phyloP scores from a whole-genome alignment of 768 basidiomycete species.

The Termitomyces sp. region DNA sequence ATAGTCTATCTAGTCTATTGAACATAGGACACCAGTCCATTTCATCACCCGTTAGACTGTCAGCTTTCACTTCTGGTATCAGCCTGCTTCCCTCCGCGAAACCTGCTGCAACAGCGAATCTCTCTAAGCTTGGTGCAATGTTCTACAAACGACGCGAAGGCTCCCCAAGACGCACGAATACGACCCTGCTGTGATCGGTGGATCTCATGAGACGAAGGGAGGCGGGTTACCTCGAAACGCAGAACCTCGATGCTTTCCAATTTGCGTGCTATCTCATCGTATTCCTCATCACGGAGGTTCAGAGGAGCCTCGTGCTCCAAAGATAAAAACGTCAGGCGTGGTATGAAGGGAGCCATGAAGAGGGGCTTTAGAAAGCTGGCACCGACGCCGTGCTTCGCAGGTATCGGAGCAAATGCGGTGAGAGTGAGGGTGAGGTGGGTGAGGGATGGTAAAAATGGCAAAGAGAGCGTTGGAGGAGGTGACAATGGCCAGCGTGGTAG shows the following conservation, averaged over 20 bases:
- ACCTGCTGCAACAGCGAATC: no score
- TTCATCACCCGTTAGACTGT: no score
- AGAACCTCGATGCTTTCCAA: background rate
- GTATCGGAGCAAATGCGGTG: background rate
- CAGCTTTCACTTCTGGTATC: no score
- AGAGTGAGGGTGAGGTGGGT: conserved; percentile 5
- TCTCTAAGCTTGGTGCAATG: conserved; percentile 2
- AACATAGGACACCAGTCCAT: no score
- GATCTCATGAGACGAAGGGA: background rate
- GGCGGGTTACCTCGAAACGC: background rate
- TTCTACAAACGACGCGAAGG: background rate
- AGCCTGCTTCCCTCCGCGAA: no score
- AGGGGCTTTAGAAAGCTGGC: conserved; percentile 1
- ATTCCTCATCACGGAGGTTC: background rate
- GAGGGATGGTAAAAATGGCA: background rate
- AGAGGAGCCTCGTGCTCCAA: background rate
- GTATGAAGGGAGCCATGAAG: background rate
- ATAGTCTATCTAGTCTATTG: no score
- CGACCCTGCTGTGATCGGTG: background rate
- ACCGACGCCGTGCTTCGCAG: background rate
- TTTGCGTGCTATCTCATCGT: background rate
- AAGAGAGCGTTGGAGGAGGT: background rate
- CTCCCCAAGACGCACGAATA: conserved; percentile 1
- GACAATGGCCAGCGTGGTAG: background rate
- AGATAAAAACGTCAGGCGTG: background rate